These are phyloP conservation scores for Sistotremastrum suecicum DNA, from an alignment of 768 basidiomycete species.

Conservation along the genomic window DNA sequence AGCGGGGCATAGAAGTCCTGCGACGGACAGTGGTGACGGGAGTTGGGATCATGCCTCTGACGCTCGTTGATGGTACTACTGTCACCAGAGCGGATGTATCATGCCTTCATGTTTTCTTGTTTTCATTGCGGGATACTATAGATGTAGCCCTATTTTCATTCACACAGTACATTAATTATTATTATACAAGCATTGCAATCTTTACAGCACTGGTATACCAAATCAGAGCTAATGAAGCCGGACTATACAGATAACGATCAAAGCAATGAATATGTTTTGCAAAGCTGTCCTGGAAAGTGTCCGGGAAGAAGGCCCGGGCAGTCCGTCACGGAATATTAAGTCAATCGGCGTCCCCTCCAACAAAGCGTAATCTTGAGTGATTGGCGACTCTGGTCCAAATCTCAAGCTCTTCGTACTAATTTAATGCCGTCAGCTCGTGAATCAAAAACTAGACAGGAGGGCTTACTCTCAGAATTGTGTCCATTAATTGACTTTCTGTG, in stretches of 20 bases:
- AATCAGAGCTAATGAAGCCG: neutral
- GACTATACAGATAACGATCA: constrained; percentile 4
- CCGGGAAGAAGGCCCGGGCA: too few species aligned
- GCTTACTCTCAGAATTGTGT: constrained; percentile 67
- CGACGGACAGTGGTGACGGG: constrained; percentile 39
- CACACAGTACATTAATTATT: neutral
- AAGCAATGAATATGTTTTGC: constrained; percentile 7
- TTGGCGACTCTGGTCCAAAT: constrained; percentile 76
- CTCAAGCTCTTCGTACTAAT: constrained; percentile 79
- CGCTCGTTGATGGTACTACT: constrained; percentile 12
- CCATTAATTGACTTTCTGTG: constrained; percentile 82
- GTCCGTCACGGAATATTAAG: neutral
- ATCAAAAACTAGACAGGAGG: neutral
- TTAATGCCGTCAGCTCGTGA: constrained; percentile 7
- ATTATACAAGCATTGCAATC: neutral
- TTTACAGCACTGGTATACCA: neutral
- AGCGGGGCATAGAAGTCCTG: constrained; percentile 17
- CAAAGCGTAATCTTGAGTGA: constrained; percentile 66
- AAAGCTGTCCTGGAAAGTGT: neutral
- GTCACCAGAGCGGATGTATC: neutral
- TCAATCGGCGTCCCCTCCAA: constrained; percentile 11
- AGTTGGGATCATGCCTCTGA: constrained; percentile 66
- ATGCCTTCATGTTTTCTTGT: constrained; percentile 9
- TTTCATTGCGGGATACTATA: too few species aligned
- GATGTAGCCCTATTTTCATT: too few species aligned